Evolutionary conservation across 768 basidiomycete genomes (phyloP).

Genomic region (Mycena crocata): DNA sequence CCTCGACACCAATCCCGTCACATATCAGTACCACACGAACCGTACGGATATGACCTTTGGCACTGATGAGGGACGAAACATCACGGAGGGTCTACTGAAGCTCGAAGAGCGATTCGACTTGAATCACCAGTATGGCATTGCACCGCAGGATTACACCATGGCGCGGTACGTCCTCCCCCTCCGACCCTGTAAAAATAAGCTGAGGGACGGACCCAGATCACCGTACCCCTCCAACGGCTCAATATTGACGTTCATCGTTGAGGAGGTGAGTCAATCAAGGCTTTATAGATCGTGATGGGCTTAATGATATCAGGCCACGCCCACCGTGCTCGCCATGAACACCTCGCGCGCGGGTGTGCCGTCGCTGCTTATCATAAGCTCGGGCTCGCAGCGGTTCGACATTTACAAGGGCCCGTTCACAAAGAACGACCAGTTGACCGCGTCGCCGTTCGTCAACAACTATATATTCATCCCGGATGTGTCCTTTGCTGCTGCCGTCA

Average conservation of each 20-base stretch:
- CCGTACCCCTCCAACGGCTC: conserved; percentile 58
- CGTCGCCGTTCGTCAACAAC: conserved; percentile 62
- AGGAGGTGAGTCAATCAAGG: conserved; percentile 38
- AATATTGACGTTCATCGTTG: conserved; percentile 57
- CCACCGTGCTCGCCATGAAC: conserved; percentile 55
- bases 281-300: not conserved
- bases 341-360: conserved; percentile 57
- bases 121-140: conserved; percentile 58
- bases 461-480: conserved; percentile 62
- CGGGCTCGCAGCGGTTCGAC: conserved; percentile 60
- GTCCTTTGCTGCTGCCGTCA: conserved; percentile 49
- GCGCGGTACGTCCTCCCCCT: conserved; percentile 47
- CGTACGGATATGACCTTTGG: conserved; percentile 66
- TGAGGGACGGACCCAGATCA: conserved; percentile 40
- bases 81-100: conserved; percentile 54
- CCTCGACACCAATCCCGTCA: conserved; percentile 81
- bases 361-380: conserved; percentile 58
- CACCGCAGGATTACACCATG: conserved; percentile 70
- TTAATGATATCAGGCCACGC: conserved; percentile 43
- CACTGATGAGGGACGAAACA: conserved; percentile 60
- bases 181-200: not conserved
- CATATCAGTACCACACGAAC: conserved; percentile 81
- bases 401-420: conserved; percentile 65
- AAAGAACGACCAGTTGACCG: conserved; percentile 69
- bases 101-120: conserved; percentile 62